phyloP scores from a whole-genome alignment of 2,329 filamentous ascomycete species.

The Penicillium thymicola region DNA sequence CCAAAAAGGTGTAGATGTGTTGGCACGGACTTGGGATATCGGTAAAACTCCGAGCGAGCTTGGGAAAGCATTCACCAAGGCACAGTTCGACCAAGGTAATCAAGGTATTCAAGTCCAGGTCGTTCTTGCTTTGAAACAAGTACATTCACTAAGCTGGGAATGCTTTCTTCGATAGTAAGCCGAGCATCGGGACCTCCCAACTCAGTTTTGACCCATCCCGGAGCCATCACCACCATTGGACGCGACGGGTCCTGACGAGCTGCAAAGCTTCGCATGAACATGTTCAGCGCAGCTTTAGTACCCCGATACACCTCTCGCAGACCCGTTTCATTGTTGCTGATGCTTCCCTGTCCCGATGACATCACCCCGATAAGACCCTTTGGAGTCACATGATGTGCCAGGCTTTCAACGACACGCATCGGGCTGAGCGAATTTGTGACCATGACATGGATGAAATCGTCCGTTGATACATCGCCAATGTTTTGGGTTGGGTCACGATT shows the following conservation, averaged over 20 bases:
- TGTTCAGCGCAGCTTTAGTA: neutral
- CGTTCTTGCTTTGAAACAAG: neutral
- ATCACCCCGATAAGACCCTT: conserved; percentile 1
- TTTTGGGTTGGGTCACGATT: neutral
- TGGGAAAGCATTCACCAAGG: neutral
- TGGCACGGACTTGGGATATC: neutral
- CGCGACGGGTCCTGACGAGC: neutral
- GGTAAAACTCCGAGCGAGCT: neutral
- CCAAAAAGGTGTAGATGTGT: neutral
- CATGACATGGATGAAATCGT: conserved; percentile 3
- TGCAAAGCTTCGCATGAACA: conserved; percentile 4
- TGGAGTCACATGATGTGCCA: neutral
- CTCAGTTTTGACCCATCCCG: conserved; percentile 1
- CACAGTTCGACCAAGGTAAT: neutral
- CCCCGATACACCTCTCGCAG: conserved; percentile 1
- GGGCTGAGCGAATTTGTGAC: conserved; percentile 3
- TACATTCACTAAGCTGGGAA: neutral
- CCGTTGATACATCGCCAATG: conserved; percentile 1
- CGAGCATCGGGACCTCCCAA: neutral
- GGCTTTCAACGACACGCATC: conserved; percentile 1
- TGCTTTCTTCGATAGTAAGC: conserved; percentile 1
- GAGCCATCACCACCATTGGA: neutral
- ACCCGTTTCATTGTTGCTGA: conserved; percentile 2
- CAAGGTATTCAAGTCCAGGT: neutral
- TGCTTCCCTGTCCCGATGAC: conserved; percentile 2